These are phyloP conservation scores for Circinella umbellata DNA, from an alignment of 371 early-diverging fungal species.

Conservation along the genomic window DNA sequence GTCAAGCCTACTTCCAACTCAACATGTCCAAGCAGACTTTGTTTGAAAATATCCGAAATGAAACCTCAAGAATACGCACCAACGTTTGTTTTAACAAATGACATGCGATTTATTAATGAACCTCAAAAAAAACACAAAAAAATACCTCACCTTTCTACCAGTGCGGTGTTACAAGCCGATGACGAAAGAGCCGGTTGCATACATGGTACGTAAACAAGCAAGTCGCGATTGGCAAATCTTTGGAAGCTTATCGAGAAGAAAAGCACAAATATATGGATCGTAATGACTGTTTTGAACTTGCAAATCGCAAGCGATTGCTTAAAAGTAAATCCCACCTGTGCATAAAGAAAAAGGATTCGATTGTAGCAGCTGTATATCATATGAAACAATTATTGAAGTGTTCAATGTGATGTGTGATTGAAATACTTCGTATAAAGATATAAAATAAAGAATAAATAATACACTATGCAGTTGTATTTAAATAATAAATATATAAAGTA, in stretches of 20 bases:
- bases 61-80: slow-evolving; percentile 20
- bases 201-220: slow-evolving; percentile 3
- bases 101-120: slow-evolving; percentile 20
- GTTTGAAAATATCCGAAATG: slow-evolving; percentile 17
- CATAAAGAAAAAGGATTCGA: too few relatives aligned
- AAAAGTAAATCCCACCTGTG: slow-evolving; percentile 4
- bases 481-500: too few relatives aligned
- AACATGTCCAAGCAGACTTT: slow-evolving; percentile 19
- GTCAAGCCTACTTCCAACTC: slow-evolving; percentile 15
- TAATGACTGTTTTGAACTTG: not conserved
- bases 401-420: too few relatives aligned
- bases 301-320: not conserved
- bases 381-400: too few relatives aligned
- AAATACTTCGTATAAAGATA: too few relatives aligned
- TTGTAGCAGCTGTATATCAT: too few relatives aligned
- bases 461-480: too few relatives aligned
- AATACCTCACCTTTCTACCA: slow-evolving; percentile 5
- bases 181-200: not conserved
- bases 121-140: slow-evolving; percentile 20
- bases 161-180: not conserved
- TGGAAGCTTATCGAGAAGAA: slow-evolving; percentile 20
- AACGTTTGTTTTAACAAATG: slow-evolving; percentile 23
- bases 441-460: too few relatives aligned
- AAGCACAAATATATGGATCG: not conserved
- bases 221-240: slow-evolving; percentile 16